Evolutionary conservation across 495 filamentous ascomycete genomes (phyloP), one percentile per base, ranked within the genome.

Genomic region (Aspergillus sclerotiicarbonarius): DNA sequence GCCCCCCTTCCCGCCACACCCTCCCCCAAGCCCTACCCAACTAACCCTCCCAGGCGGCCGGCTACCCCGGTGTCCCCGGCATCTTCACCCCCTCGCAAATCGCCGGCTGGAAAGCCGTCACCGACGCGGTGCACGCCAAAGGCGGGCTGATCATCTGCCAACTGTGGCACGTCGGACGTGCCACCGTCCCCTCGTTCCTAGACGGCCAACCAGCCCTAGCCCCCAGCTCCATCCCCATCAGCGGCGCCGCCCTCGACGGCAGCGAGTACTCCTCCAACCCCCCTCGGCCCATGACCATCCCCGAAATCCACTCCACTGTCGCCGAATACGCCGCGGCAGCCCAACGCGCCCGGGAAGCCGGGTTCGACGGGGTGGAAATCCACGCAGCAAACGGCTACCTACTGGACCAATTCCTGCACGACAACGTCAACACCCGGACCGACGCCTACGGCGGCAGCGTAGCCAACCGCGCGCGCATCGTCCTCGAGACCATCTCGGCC

Each of bases 361-460:
- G 87, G 8, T 83, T 83, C 58, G 82, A 85, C 55, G 81, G 81
- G 2, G 75, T 84, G 7, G 82, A 85, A 56, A 48, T 84, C 9
- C 81, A 85, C 59, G 80, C 75, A 63, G 73, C 73, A 8, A 82
- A 84, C 55, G 83, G 83, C 0, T 84, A 83, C 53, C 69, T 86
- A 0, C 67, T 78, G 2, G 82, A 83, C 46, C 80, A 84, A 62
- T 84, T 86, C 65, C 69, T 80, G 6, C 74, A 76, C 43, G 72
- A 75, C 41, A 78, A 72, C 19, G 73, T 76, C 57, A 84, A 84
- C 67, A 75, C 62, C 25, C 71, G 82, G 1, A 80, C 73, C 0
- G 83, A 86, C 58, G 62, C 57, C 3, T 84, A 77, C 59, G 83
- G 82, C 7, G 81, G 82, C 6, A 69, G 62, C 12, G 67, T 80